These are phyloP conservation scores for Curvularia verruculosa DNA, from an alignment of 2,329 filamentous ascomycete species.

Conservation along the genomic window DNA sequence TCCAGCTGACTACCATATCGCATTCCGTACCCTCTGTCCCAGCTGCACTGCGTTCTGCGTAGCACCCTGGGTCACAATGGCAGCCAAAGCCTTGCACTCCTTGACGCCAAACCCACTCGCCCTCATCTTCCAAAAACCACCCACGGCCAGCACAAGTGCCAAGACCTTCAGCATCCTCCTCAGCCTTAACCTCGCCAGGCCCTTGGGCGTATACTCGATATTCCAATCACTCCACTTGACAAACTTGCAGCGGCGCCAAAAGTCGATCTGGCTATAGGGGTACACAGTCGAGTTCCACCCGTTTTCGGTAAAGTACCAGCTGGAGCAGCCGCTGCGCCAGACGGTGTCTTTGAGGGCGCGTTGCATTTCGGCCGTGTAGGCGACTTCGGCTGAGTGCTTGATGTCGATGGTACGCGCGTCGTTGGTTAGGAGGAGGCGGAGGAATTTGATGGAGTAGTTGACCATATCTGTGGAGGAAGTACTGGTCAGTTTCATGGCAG, in stretches of 20 bases:
- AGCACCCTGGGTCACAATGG: constrained; percentile 15
- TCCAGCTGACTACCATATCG: not conserved
- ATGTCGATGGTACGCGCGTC: constrained; percentile 87
- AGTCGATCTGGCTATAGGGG: constrained; percentile 58
- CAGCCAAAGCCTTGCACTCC: constrained; percentile 27
- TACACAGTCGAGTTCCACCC: constrained; percentile 78
- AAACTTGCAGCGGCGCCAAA: constrained; percentile 58
- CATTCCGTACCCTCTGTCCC: constrained; percentile 10
- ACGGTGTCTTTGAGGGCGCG: constrained; percentile 58
- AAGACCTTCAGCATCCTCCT: constrained; percentile 26
- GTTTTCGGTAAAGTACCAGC: constrained; percentile 76
- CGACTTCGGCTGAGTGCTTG: constrained; percentile 79
- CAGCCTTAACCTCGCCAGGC: constrained; percentile 44
- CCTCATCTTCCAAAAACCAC: constrained; percentile 34
- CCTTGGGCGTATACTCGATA: constrained; percentile 58
- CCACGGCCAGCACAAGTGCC: constrained; percentile 25
- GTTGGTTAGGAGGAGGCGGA: constrained; percentile 77
- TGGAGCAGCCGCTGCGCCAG: constrained; percentile 58
- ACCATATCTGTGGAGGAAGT: constrained; percentile 53
- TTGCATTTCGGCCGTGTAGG: constrained; percentile 53
- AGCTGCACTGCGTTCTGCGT: constrained; percentile 16
- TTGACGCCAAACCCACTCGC: constrained; percentile 30
- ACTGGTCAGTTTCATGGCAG: not conserved
- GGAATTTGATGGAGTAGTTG: constrained; percentile 65
- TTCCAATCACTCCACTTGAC: constrained; percentile 62